phyloP scores from a whole-genome alignment of 352 stramenopile species.

The Peronospora destructor region DNA sequence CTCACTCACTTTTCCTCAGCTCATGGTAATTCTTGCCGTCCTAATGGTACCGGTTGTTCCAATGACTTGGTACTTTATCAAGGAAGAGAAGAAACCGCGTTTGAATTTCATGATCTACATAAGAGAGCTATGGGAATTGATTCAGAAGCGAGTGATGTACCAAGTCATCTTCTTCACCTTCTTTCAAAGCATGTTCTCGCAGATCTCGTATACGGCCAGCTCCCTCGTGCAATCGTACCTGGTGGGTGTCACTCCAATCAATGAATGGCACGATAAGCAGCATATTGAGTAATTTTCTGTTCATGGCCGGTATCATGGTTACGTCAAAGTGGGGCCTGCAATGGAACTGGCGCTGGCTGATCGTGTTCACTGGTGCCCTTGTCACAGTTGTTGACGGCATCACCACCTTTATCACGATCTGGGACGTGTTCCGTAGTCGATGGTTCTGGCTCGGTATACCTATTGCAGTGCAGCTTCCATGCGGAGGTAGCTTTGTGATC shows the following conservation, averaged over 20 bases:
- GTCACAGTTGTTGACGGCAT: slow-evolving; percentile 25
- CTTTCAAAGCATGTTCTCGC: slow-evolving; percentile 34
- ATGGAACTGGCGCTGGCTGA: slow-evolving; percentile 33
- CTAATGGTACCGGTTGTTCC: slow-evolving; percentile 31
- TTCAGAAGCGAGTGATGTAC: slow-evolving; percentile 25
- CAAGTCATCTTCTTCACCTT: slow-evolving; percentile 29
- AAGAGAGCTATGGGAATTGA: slow-evolving; percentile 24
- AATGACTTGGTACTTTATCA: slow-evolving; percentile 44
- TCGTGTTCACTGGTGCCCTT: slow-evolving; percentile 25
- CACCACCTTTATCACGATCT: slow-evolving; percentile 27
- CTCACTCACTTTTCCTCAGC: slow-evolving; percentile 34
- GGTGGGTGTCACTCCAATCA: slow-evolving; percentile 30
- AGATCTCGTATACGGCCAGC: slow-evolving; percentile 30
- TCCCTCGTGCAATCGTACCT: slow-evolving; percentile 32
- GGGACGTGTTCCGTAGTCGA: slow-evolving; percentile 29
- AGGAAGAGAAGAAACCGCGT: slow-evolving; percentile 37
- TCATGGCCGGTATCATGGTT: slow-evolving; percentile 28
- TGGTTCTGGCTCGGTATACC: slow-evolving; percentile 34
- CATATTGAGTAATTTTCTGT: slow-evolving; percentile 31
- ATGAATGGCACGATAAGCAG: slow-evolving; percentile 28
- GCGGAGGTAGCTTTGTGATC: slow-evolving; percentile 31
- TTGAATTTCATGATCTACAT: slow-evolving; percentile 36
- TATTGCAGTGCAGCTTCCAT: slow-evolving; percentile 32
- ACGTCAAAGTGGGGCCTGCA: slow-evolving; percentile 28
- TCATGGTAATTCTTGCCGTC: slow-evolving; percentile 44